Evolutionary conservation across 768 basidiomycete genomes (phyloP), one percentile per base, ranked within the genome.

Genomic region (Austroboletus eburneus): DNA sequence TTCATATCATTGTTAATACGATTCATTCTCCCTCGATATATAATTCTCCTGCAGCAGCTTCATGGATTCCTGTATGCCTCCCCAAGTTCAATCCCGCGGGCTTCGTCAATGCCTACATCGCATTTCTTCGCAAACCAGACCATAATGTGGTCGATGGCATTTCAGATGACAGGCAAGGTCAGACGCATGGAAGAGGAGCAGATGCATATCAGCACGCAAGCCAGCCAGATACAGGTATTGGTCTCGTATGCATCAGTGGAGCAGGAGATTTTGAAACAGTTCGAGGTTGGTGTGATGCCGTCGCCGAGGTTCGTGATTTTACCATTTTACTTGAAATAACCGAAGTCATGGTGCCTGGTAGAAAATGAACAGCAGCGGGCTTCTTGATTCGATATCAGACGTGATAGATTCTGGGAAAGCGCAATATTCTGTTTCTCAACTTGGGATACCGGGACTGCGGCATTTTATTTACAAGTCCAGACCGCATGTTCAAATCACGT

Each of bases 391-490:
- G 12, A 72, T 89, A 40, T 58, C 69, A 16, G 69, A 72, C 24
- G 72, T 76, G 8, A 75, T 78, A 46, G 56, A 63, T 24, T 63
- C 74, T 36, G 70, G 78, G 41, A 59, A 73, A 33, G 83, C 83
- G 6, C 75, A 80, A 39, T 90, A 89, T 57, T 73, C 78, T 7
- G 78, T 84, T 45, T 81, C 81, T 3, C 84, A 87, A 45, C 69
- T 97, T 10, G 80, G 81, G n/a, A 85, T 95, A 52, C 91, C 91
- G 3, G 93, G 93, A 2, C 68, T 98, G 23, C 80, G 90, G 24
- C 96, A 99, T 65, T 99, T 97, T 61, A 69, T 97, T 39, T 98
- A 97, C 73, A 97, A 97, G 69, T 91, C 89, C 9, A 77, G 91
- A 12, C 72, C 79, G 7, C 81, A 90, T 57, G 93, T 99, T 17